Base-by-base conservation (phyloP, 306 rosid genomes). In the Rubus idaeus region DNA sequence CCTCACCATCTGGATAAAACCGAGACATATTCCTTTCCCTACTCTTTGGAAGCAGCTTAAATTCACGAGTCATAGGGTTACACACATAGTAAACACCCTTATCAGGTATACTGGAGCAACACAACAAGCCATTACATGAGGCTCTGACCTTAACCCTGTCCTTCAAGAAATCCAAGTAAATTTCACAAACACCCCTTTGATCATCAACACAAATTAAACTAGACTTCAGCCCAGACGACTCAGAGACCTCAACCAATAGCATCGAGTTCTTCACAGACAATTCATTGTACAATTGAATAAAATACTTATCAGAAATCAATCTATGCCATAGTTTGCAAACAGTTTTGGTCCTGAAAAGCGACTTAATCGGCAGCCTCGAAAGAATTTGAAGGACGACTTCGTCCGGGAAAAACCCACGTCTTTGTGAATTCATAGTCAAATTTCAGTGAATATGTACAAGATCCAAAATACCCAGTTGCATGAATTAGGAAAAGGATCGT, bases 71-170 rank as follows among this genome's bases (percentile, higher is more conserved):
- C 80, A 88, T 88, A 0, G 98, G 98, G 77, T 90, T 93, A 58
- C 96, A 93, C 0, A 93, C 92, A 77, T 85, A 93, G 80, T 84
- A 93, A 5, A 93, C 94, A 77, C 90, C 98, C 85, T 84, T 90
- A 64, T 93, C 89, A 75, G 94, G 96, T 60, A 93, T 85, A 76
- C 98, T 90, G 61, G 96, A 90, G 87, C 98, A 90, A 77, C 98
- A 87, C 74, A 93, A 46, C 89, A 93, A 77, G 56, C 98, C 98
- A 86, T 89, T 89, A 84, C 89, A 91, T 14, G 97, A 94, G 63
- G 94, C 96, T 80, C 93, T 79, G 56, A 93, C 84, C 87, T 83
- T 90, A 37, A 93, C 94, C 57, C 96, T 86, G 70, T 89, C 94
- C 78, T 85, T 93, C 75, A 93, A 79, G 77, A 93, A 93, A 14